Conservation (phyloP, 2,329 filamentous ascomycete species). For the Aspergillus pseudonomiae region DNA sequence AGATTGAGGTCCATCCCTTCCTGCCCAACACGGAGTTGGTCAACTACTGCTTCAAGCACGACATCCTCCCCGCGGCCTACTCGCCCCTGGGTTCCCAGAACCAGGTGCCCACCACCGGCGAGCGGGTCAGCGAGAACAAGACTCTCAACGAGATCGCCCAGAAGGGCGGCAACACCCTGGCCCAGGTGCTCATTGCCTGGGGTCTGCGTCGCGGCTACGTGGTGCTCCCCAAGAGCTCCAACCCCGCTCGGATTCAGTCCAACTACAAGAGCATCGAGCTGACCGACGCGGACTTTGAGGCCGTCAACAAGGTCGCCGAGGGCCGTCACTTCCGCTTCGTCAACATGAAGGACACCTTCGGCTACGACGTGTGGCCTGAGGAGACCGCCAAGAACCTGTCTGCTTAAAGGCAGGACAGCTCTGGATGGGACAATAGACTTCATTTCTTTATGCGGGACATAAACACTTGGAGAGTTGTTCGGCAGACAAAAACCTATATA, state of each 20-base stretch:
- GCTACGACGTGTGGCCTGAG: constrained; percentile 70
- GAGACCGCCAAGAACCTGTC: constrained; percentile 48
- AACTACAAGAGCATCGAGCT: constrained; percentile 68
- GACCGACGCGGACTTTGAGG: constrained; percentile 59
- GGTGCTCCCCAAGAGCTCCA: constrained; percentile 72
- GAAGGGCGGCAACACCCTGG: constrained; percentile 60
- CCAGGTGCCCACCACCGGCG: constrained; percentile 69
- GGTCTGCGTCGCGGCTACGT: constrained; percentile 67
- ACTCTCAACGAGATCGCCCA: constrained; percentile 62
- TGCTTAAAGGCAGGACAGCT: constrained; percentile 20
- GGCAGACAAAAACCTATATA: constrained; percentile 3
- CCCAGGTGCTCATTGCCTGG: constrained; percentile 67
- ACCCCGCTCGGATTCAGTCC: constrained; percentile 66
- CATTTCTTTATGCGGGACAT: constrained; percentile 24
- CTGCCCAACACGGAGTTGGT: constrained; percentile 50
- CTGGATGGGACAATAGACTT: constrained; percentile 4
- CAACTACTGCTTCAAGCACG: constrained; percentile 45
- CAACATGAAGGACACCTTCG: constrained; percentile 82
- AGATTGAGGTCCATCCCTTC: constrained; percentile 52
- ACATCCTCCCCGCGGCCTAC: constrained; percentile 47
- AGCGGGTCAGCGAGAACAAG: constrained; percentile 64
- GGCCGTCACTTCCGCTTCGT: constrained; percentile 72
- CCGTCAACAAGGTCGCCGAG: constrained; percentile 65
- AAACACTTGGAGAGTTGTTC: constrained; percentile 11
- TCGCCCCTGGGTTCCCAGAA: constrained; percentile 64